Percentiles rank a stretch among this genome's conserved stretches.
Conservation (phyloP, 305 asterid species). For the Solanum hybrid region DNA sequence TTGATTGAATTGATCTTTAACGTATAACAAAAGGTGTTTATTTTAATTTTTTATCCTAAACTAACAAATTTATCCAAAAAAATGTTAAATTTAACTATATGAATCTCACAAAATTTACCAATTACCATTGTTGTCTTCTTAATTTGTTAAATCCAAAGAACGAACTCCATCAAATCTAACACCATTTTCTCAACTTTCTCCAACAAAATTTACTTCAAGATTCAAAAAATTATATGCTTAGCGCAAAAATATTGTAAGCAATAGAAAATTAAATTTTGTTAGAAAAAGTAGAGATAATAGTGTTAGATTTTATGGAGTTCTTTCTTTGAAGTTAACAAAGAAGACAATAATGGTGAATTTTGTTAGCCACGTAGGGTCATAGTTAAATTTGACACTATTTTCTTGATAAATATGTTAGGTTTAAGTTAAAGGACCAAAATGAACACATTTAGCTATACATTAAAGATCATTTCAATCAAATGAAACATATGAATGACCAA, state of each 20-base stretch:
- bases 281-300: not conserved
- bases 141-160: not conserved
- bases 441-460: no score
- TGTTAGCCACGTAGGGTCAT: not conserved
- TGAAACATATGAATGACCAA: no score
- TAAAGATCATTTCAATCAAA: no score
- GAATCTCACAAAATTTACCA: no score
- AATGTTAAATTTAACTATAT: no score
- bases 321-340: not conserved
- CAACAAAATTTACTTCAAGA: not conserved
- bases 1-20: no score
- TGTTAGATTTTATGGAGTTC: not conserved
- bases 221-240: no score
- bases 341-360: not conserved
- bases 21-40: no score
- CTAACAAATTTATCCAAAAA: not conserved
- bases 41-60: no score
- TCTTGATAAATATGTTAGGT: not conserved
- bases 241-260: not conserved
- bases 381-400: not conserved
- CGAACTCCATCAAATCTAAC: no score
- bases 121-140: no score
- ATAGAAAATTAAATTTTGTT: not conserved
- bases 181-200: not conserved
- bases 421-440: not conserved